Conservation (phyloP, 441 rosid genomes). For the Aquilaria agallochum region DNA sequence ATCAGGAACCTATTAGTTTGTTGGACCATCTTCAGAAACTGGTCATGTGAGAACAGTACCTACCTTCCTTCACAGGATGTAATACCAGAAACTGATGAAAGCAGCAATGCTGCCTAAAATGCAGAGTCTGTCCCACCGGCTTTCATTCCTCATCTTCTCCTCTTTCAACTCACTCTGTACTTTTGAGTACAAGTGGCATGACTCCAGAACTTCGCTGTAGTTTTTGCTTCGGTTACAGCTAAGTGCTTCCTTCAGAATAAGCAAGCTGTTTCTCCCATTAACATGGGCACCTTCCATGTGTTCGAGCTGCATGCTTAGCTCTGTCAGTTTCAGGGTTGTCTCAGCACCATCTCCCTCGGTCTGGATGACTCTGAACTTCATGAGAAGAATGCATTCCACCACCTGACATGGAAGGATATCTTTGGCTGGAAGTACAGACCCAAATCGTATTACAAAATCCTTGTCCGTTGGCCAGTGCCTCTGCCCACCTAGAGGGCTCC, state of each 20-base stretch:
- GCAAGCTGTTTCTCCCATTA: constrained; percentile 67
- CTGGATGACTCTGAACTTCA: constrained; percentile 62
- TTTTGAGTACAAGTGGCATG: constrained; percentile 59
- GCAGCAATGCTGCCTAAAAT: constrained; percentile 58
- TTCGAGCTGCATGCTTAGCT: constrained; percentile 77
- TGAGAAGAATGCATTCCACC: constrained; percentile 62
- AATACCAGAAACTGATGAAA: constrained; percentile 56
- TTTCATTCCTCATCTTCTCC: constrained; percentile 72
- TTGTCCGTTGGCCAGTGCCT: constrained; percentile 82
- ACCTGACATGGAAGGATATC: constrained; percentile 61
- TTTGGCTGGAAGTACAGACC: constrained; percentile 70
- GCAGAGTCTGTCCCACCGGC: constrained; percentile 58
- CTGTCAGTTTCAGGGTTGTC: constrained; percentile 53
- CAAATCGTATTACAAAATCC: constrained; percentile 67
- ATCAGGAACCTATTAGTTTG: constrained; percentile 10
- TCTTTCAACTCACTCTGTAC: constrained; percentile 59
- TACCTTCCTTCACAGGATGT: constrained; percentile 37
- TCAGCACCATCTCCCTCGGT: constrained; percentile 38
- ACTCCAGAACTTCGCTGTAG: constrained; percentile 67
- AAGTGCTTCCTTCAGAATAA: constrained; percentile 59
- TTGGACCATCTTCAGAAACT: constrained; percentile 15
- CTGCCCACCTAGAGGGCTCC: constrained; percentile 78
- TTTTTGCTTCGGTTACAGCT: constrained; percentile 65
- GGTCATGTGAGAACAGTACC: neutral
- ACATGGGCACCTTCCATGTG: constrained; percentile 80